Percentiles rank a stretch among this genome's conserved stretches.
phyloP scores from a whole-genome alignment of 1,284 basidiomycete species.

The Serendipita sp. region DNA sequence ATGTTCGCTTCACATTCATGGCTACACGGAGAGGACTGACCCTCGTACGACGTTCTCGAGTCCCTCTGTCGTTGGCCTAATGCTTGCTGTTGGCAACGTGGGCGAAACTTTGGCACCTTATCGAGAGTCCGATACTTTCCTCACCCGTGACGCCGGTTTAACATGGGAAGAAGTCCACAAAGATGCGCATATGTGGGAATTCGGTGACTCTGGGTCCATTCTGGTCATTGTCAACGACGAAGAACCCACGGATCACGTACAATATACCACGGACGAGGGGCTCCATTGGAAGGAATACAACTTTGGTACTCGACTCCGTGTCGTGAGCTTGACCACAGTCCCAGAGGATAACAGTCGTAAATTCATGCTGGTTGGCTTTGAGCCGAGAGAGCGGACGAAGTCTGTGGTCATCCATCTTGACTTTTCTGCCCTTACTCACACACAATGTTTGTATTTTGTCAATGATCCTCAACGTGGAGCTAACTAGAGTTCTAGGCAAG shows the following conservation, averaged over 20 bases:
- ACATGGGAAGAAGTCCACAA: constrained; percentile 98
- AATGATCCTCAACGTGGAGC: background rate
- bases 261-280: constrained; percentile 86
- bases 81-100: constrained; percentile 97
- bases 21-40: constrained; percentile 87
- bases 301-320: constrained; percentile 55
- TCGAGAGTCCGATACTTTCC: constrained; percentile 84
- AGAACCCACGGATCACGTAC: constrained; percentile 74
- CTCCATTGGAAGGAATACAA: constrained; percentile 75
- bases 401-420: constrained; percentile 77
- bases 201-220: constrained; percentile 91
- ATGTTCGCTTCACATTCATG: constrained; percentile 85
- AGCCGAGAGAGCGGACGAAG: constrained; percentile 33
- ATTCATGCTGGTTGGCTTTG: constrained; percentile 75
- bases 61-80: constrained; percentile 79
- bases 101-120: constrained; percentile 74
- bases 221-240: constrained; percentile 93
- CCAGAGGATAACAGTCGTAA: constrained; percentile 81
- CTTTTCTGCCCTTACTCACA: constrained; percentile 64
- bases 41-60: constrained; percentile 84
- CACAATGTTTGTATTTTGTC: constrained; percentile 45
- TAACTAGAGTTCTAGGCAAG: constrained; percentile 35
- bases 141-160: constrained; percentile 92
- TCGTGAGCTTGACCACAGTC: constrained; percentile 74
- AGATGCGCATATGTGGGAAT: constrained; percentile 95